These are phyloP conservation scores for Trichoderma semiorbis DNA, from an alignment of 2,329 filamentous ascomycete species.

Conservation along the genomic window DNA sequence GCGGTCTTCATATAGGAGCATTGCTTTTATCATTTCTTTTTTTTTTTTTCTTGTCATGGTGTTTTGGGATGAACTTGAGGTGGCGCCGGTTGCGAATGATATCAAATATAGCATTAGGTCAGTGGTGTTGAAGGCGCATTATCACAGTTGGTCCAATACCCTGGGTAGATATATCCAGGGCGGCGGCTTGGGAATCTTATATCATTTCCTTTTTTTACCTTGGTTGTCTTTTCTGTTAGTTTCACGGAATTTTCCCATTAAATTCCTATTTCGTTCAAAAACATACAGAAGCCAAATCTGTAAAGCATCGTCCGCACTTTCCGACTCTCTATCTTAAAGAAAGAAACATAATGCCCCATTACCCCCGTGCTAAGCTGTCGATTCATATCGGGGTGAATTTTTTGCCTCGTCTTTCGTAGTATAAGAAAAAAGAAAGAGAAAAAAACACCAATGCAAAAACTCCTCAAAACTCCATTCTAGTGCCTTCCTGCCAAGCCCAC, in stretches of 20 bases:
- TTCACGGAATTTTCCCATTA: not conserved
- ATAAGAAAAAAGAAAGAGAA: not conserved
- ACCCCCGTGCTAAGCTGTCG: not conserved
- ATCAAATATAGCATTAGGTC: not conserved
- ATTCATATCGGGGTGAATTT: not conserved
- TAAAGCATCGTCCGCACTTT: not conserved
- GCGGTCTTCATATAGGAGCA: not conserved
- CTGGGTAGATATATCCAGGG: not conserved
- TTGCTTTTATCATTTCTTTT: not conserved
- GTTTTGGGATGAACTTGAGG: not conserved
- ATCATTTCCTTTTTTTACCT: not conserved
- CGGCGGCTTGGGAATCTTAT: not conserved
- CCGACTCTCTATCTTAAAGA: not conserved
- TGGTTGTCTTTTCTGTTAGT: not conserved
- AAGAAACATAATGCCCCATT: not conserved
- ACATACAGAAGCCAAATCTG: not conserved
- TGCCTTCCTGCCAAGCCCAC: not conserved
- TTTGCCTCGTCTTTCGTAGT: not conserved
- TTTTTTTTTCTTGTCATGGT: not conserved
- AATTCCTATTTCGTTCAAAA: not conserved
- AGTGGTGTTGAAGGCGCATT: not conserved
- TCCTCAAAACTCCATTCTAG: constrained; percentile 9
- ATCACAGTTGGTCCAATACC: not conserved
- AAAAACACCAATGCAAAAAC: not conserved
- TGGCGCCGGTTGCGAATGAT: not conserved